A percentile compares a stretch with the other conserved stretches of the same genome.
phyloP scores from a whole-genome alignment of 306 rosid genomes.

The Trichosanthes truncata region DNA sequence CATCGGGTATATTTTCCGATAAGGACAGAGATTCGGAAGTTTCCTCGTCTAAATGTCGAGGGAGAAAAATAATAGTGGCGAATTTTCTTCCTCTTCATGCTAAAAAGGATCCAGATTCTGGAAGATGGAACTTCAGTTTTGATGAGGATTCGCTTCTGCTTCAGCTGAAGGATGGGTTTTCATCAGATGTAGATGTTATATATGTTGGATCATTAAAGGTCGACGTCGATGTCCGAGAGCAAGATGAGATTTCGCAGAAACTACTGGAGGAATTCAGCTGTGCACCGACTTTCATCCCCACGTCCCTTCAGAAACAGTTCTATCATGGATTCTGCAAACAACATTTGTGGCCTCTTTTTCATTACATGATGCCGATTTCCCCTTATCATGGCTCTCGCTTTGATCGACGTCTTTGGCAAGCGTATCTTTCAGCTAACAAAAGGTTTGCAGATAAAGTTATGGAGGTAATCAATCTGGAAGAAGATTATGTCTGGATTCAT shows the following conservation, averaged over 20 bases:
- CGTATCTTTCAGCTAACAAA: conserved; percentile 77
- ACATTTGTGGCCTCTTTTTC: conserved; percentile 72
- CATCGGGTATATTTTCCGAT: conserved; percentile 39
- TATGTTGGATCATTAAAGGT: conserved; percentile 63
- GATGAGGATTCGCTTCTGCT: conserved; percentile 59
- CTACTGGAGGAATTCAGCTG: conserved; percentile 73
- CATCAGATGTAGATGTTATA: conserved; percentile 41
- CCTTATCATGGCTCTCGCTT: conserved; percentile 52
- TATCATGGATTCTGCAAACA: conserved; percentile 85
- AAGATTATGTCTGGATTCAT: conserved; percentile 83
- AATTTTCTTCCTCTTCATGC: conserved; percentile 65
- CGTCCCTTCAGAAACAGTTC: conserved; percentile 43
- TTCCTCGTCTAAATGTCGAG: conserved; percentile 21
- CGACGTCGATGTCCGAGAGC: conserved; percentile 48
- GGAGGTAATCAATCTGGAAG: conserved; percentile 66
- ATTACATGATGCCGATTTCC: conserved; percentile 75
- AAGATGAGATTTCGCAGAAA: conserved; percentile 54
- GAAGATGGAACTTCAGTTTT: conserved; percentile 56
- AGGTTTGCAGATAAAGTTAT: conserved; percentile 67
- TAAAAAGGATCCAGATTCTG: conserved; percentile 40
- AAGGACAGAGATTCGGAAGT: conserved; percentile 20
- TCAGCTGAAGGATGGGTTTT: conserved; percentile 57
- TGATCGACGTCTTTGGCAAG: conserved; percentile 70
- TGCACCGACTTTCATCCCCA: conserved; percentile 65
- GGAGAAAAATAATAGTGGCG: conserved; percentile 53